Evolutionary conservation across 768 basidiomycete genomes (phyloP).

Genomic region (Amanita jacksonii): DNA sequence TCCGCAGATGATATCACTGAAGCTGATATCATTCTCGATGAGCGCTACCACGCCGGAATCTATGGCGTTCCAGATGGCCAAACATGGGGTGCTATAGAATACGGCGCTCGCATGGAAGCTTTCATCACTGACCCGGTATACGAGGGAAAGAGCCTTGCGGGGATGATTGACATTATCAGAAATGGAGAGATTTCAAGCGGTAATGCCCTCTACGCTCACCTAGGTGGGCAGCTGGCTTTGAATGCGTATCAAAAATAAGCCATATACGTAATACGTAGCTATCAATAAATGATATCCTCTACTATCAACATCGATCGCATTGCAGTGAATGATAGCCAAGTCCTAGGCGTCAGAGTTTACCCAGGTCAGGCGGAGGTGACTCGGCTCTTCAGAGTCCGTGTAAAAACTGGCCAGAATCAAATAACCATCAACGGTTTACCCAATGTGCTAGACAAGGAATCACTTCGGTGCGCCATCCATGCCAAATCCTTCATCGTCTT

Average conservation of each 20-base stretch:
- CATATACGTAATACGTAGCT: too few relatives aligned
- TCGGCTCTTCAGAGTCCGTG: constrained; percentile 22
- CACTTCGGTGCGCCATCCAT: constrained; percentile 22
- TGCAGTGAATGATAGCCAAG: constrained; percentile 22
- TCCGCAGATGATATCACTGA: neutral
- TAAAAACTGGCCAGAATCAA: constrained; percentile 30
- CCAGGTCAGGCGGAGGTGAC: constrained; percentile 29
- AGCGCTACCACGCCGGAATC: constrained; percentile 1
- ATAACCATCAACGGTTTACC: constrained; percentile 31
- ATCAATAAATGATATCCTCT: too few relatives aligned
- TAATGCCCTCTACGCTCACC: constrained; percentile 6
- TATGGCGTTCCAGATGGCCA: constrained; percentile 4
- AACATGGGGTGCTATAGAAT: constrained; percentile 5
- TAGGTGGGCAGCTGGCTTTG: constrained; percentile 6
- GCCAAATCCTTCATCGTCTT: too few relatives aligned
- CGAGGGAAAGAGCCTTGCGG: constrained; percentile 5
- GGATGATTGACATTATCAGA: constrained; percentile 3
- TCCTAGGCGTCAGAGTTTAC: constrained; percentile 26
- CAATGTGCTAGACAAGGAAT: constrained; percentile 26
- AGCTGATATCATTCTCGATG: constrained; percentile 3
- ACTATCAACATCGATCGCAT: constrained; percentile 16
- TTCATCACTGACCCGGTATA: constrained; percentile 6
- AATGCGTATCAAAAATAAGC: constrained; percentile 1
- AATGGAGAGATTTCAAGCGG: neutral
- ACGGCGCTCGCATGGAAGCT: constrained; percentile 4